These are phyloP conservation scores for Monosporascus sp. DNA, from an alignment of 2,329 filamentous ascomycete species.

Conservation along the genomic window DNA sequence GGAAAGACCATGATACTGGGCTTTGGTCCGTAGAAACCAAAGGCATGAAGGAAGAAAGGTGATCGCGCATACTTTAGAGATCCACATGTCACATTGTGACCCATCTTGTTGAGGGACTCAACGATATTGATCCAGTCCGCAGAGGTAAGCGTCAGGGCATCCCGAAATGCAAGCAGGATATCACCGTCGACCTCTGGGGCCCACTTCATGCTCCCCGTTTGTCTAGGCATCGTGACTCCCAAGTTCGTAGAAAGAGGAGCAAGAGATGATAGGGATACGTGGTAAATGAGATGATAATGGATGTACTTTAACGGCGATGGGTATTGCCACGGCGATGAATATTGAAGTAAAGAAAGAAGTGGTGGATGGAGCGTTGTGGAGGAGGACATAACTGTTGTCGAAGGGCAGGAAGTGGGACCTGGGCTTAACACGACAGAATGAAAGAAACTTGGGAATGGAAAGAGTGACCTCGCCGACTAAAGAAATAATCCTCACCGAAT, in stretches of 20 bases:
- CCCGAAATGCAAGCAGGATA: slow-evolving; percentile 5
- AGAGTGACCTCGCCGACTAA: too few species aligned
- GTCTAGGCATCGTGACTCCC: slow-evolving; percentile 1
- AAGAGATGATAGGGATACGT: too few species aligned
- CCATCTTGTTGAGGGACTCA: slow-evolving; percentile 3
- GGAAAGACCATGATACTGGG: background rate
- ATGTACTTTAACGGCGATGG: too few species aligned
- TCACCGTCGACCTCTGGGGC: slow-evolving; percentile 5
- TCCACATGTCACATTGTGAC: slow-evolving; percentile 6
- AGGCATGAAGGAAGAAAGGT: slow-evolving; percentile 1
- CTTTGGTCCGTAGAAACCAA: too few species aligned
- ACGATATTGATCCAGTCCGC: slow-evolving; percentile 5
- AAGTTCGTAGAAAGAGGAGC: too few species aligned
- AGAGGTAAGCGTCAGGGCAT: background rate
- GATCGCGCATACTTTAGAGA: slow-evolving; percentile 8
- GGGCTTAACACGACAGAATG: too few species aligned
- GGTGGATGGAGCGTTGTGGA: background rate
- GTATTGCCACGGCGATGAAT: too few species aligned
- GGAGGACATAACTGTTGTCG: background rate
- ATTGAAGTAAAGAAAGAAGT: background rate
- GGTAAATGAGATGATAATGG: too few species aligned
- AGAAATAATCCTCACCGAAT: slow-evolving; percentile 22
- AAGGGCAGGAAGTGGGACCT: slow-evolving; percentile 9
- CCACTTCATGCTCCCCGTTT: slow-evolving; percentile 6
- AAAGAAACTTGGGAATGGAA: too few species aligned